Conservation (phyloP, 148 eudicot species). For the Amaranthus cruentus region DNA sequence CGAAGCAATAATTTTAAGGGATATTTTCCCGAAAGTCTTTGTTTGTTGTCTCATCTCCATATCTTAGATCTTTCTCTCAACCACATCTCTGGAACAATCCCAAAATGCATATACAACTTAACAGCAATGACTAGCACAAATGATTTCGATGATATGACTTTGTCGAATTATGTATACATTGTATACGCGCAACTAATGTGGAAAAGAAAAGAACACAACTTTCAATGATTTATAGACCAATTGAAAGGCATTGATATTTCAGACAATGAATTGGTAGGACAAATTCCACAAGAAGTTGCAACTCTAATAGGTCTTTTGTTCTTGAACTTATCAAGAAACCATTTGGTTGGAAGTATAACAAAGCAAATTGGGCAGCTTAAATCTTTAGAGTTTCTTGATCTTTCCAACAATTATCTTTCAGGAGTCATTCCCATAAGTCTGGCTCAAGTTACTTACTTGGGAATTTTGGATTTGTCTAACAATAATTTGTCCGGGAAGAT, state of each 20-base stretch:
- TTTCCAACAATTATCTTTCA: constrained; percentile 18
- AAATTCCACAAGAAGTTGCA: constrained; percentile 12
- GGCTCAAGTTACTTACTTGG: constrained; percentile 1
- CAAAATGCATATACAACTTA: constrained; percentile 15
- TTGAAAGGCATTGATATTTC: constrained; percentile 10
- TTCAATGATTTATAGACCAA: neutral
- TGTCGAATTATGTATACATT: neutral
- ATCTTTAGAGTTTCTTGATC: constrained; percentile 12
- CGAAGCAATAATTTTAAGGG: constrained; percentile 14
- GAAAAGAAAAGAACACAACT: constrained; percentile 13
- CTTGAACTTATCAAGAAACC: constrained; percentile 19
- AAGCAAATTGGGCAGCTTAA: constrained; percentile 10
- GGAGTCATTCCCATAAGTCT: constrained; percentile 13
- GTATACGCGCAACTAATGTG: constrained; percentile 1
- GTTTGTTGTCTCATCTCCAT: constrained; percentile 6
- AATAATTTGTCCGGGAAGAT: constrained; percentile 11
- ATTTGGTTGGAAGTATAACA: constrained; percentile 9
- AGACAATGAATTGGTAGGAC: neutral
- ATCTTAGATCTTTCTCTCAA: constrained; percentile 16
- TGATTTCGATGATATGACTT: no score
- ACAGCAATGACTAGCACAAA: neutral
- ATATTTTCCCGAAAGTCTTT: constrained; percentile 8
- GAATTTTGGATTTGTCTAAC: constrained; percentile 12
- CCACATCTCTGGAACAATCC: constrained; percentile 14
- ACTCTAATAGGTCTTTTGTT: neutral